Conservation (phyloP, 495 filamentous ascomycete genomes). For the Podospora comata region DNA sequence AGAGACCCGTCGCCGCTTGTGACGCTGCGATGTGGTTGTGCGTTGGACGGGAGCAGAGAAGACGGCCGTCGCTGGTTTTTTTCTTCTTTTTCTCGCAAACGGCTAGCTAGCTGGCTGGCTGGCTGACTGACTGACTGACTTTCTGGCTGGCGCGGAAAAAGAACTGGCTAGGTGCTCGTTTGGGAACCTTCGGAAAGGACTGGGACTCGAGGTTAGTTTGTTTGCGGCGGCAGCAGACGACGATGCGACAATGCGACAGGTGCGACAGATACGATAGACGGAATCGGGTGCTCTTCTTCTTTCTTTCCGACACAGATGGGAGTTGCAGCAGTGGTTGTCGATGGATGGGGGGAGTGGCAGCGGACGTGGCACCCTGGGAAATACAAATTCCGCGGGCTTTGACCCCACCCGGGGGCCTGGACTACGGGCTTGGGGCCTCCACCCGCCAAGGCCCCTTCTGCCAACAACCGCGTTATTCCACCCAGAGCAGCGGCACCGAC, state of each 20-base stretch:
- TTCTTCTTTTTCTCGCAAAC: background rate
- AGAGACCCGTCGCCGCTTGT: conserved; percentile 1
- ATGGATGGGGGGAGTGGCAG: background rate
- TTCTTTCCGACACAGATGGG: background rate
- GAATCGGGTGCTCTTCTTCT: background rate
- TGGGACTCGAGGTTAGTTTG: background rate
- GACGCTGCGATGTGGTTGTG: background rate
- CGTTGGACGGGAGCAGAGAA: background rate
- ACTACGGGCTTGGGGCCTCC: conserved; percentile 5
- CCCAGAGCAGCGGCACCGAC: background rate
- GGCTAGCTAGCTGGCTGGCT: background rate
- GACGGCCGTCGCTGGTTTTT: background rate
- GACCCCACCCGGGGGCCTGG: background rate
- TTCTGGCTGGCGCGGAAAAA: background rate
- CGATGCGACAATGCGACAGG: background rate
- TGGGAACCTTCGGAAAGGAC: background rate
- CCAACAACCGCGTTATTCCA: background rate
- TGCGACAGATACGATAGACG: background rate
- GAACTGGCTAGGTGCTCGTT: background rate
- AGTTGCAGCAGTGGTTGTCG: conserved; percentile 1
- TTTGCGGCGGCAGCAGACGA: background rate
- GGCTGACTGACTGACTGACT: no score
- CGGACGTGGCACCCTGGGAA: conserved; percentile 7
- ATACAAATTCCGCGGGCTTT: conserved; percentile 5
- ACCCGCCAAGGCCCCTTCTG: background rate